Conservation (phyloP, 495 filamentous ascomycete genomes). For the Haplographium delicatum region DNA sequence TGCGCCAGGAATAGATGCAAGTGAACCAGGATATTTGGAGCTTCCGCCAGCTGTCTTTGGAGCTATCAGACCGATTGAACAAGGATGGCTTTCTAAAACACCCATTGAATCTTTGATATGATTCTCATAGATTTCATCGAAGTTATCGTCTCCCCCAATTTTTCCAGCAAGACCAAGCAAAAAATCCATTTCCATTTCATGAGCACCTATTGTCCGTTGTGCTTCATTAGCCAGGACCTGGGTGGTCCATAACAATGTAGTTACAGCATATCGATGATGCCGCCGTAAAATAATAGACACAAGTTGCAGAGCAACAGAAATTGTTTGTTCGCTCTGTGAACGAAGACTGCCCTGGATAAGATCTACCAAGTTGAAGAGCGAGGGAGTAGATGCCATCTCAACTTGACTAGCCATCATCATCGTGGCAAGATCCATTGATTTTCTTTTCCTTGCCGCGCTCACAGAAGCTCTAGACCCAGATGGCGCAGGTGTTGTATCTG, state of each 20-base stretch:
- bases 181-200: constrained; percentile 73
- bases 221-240: constrained; percentile 43
- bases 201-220: constrained; percentile 67
- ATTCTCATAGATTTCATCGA: constrained; percentile 75
- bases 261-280: constrained; percentile 80
- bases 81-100: constrained; percentile 75
- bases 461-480: constrained; percentile 27
- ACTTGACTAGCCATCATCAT: constrained; percentile 65
- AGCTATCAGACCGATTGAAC: constrained; percentile 55
- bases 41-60: constrained; percentile 47
- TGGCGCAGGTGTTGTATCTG: constrained; percentile 39
- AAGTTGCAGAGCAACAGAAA: constrained; percentile 80
- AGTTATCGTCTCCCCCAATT: constrained; percentile 63
- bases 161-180: constrained; percentile 66
- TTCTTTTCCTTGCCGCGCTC: constrained; percentile 69
- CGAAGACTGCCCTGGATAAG: constrained; percentile 80
- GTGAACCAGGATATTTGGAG: constrained; percentile 42
- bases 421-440: constrained; percentile 81
- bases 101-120: constrained; percentile 75
- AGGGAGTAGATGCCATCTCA: constrained; percentile 60
- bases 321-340: constrained; percentile 81
- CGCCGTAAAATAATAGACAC: constrained; percentile 76
- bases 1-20: constrained; percentile 46
- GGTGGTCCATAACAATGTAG: constrained; percentile 64
- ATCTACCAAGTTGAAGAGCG: constrained; percentile 89